Evolutionary conservation across 1,139 yeast species (phyloP), one percentile per base, ranked within the genome.

Genomic region (Wickerhamiella infanticola): DNA sequence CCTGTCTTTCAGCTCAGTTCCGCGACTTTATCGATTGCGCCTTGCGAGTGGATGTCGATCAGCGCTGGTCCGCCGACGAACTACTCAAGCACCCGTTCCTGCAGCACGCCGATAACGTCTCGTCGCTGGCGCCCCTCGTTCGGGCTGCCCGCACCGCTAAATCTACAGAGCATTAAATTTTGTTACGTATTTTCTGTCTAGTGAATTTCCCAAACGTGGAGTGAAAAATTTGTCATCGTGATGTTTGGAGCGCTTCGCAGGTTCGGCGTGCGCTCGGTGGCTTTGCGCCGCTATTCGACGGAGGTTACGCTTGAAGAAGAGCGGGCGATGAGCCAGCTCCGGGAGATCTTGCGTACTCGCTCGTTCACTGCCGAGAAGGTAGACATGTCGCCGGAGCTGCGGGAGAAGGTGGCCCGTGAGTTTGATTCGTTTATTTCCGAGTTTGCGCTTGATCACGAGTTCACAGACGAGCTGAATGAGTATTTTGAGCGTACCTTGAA

Each of bases 61-160:
- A 76, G 56, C 76, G 98, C 60, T 93, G 86, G 1, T 77, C 79
- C 52, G 94, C 97, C 1, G 72, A 73, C 37, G 82, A 85, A 53
- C 68, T 90, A 51, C 68, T 90, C 47, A 63, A 66, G 29, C 93
- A 86, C 62, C 74, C 73, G 48, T 90, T 88, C 59, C 77, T 90
- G 46, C 61, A 67, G 29, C 74, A 74, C 47, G 84, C 94, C 9
- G 95, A 83, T 55, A 77, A 77, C 37, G 82, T 81, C 40, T 59
- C 70, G 24, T 70, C 82, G n/a, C 71, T 90, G 54, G 81, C 95
- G 8, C 97, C 97, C 6, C 68, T 90, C 61, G 97, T 90, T 27
- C 81, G 78, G 62, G 74, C 86, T 23, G 95, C 97, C 0, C 68
- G 94, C 46, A 71, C 79, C 74, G 90, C 88, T 57, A 85, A 83